Evolutionary conservation across 805 yeast species (phyloP), one percentile per base, ranked within the genome.

Genomic region (Cyberlindnera subsufficiens): DNA sequence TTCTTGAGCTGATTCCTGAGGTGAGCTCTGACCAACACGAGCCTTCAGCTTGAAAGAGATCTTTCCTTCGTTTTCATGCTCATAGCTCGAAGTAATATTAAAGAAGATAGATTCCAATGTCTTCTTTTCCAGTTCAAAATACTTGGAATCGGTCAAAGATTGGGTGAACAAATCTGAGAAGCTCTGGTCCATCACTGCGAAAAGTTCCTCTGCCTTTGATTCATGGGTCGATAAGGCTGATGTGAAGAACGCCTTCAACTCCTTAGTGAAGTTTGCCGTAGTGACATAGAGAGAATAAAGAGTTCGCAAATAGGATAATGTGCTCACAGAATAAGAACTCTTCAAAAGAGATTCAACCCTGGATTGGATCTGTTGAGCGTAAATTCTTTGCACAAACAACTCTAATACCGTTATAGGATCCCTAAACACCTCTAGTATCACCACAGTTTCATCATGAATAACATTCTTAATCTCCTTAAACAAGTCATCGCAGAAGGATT

Each of bases 241-340:
- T 27, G 58, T 61, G 42, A 86, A 71, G 49, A 77, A 80, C 8
- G 75, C 79, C 53, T 82, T 81, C 50, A 90, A 66, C 43, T 78
- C 80, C 43, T 75, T 77, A 1, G 86, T 79, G 52, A 84, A 75
- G 38, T 72, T 75, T 13, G 78, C 75, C 9, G 84, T 68, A 31
- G 75, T 64, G 0, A 73, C 69, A 56, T 79, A 82, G n/a, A 84
- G 66, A 3, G 80, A 69, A 61, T 87, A 86, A 30, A 91, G 63
- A 1, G 82, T 72, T 54, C 98, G 73, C 3, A 89, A 79, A 57
- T 83, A 87, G 0, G 95, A 83, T 40, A 89, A 64, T 3, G 79
- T 70, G 19, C 86, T 77, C 6, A 76, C 66, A 2, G 84, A 72
- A 38, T 76, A 72, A 0, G 96, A 81, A 43, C 73, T 76, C 39